These are phyloP conservation scores for Starmera quercuum DNA, from an alignment of 805 yeast species.

Conservation along the genomic window DNA sequence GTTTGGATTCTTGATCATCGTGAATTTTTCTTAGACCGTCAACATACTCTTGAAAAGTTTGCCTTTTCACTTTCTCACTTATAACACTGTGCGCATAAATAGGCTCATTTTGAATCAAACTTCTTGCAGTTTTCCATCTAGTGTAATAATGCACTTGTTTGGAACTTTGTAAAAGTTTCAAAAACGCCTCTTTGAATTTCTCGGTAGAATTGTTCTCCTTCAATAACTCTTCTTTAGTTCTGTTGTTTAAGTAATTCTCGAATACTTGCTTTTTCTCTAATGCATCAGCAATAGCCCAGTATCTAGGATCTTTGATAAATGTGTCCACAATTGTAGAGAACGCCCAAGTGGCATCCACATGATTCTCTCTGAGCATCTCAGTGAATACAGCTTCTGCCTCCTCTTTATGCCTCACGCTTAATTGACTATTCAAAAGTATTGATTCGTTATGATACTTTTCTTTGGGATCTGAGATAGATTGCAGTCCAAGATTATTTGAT, in stretches of 20 bases:
- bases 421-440: constrained; percentile 18
- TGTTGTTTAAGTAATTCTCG: constrained; percentile 53
- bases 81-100: constrained; percentile 53
- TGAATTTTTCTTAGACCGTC: constrained; percentile 26
- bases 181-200: constrained; percentile 48
- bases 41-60: constrained; percentile 46
- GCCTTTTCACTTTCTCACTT: constrained; percentile 48
- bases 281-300: constrained; percentile 63
- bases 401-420: constrained; percentile 15
- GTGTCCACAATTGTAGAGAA: constrained; percentile 56
- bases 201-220: constrained; percentile 47
- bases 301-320: constrained; percentile 51
- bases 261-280: constrained; percentile 50
- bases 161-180: constrained; percentile 34
- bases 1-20: constrained; percentile 15
- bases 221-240: constrained; percentile 41
- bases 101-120: constrained; percentile 55
- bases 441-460: constrained; percentile 18
- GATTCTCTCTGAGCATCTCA: constrained; percentile 42
- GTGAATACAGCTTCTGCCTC: constrained; percentile 41
- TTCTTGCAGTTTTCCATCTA: constrained; percentile 54
- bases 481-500: constrained; percentile 13
- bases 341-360: constrained; percentile 71
- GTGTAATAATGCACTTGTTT: constrained; percentile 46
- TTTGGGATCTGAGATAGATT: constrained; percentile 8